These are phyloP conservation scores for Cunninghamia lanceolata DNA, from an alignment of 75 land plant species.

Conservation along the genomic window DNA sequence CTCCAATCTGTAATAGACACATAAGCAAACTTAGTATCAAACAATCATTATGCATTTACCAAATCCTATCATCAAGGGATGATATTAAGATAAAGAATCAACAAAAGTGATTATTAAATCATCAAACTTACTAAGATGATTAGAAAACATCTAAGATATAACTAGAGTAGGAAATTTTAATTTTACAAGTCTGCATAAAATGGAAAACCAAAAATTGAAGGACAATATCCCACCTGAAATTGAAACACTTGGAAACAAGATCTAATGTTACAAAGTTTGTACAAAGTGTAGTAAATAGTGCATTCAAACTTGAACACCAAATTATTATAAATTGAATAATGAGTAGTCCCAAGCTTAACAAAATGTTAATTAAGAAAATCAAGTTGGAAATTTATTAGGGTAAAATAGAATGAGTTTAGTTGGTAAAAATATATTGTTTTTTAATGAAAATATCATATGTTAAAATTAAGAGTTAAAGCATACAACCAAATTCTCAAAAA, in stretches of 20 bases:
- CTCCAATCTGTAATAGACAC: slow-evolving; percentile 21
- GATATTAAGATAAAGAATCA: not conserved
- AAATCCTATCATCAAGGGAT: not conserved
- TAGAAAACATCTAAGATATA: not conserved
- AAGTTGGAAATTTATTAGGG: not conserved
- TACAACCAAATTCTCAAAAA: too few relatives aligned
- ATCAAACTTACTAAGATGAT: too few relatives aligned
- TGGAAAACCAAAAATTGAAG: not conserved
- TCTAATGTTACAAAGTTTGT: not conserved
- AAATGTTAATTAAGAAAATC: too few relatives aligned
- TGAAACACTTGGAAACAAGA: not conserved
- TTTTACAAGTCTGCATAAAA: not conserved
- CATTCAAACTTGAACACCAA: not conserved
- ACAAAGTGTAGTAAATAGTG: not conserved
- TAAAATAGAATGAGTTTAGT: not conserved
- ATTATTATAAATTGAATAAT: not conserved
- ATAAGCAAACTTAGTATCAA: not conserved
- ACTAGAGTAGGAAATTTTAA: not conserved
- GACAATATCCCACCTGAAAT: not conserved
- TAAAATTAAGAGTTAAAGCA: too few relatives aligned
- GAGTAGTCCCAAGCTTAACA: too few relatives aligned
- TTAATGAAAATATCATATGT: too few relatives aligned
- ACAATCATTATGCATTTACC: not conserved
- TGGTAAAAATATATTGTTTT: not conserved
- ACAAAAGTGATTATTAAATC: too few relatives aligned